These are phyloP conservation scores for Alternaria longipes DNA, from an alignment of 2,329 filamentous ascomycete genomes.

Conservation along the genomic window DNA sequence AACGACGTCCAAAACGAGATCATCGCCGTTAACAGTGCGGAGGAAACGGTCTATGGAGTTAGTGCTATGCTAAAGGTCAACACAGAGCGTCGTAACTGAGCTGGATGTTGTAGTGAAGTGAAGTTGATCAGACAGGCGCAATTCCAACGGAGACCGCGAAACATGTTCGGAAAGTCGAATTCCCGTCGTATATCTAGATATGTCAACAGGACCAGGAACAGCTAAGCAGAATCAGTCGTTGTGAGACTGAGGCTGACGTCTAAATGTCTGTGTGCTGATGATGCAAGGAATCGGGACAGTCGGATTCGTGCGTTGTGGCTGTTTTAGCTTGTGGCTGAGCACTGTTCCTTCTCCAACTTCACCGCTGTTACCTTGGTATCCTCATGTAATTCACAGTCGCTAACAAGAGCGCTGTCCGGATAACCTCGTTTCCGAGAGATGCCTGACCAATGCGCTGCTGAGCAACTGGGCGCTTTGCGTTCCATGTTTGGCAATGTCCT, in stretches of 20 bases:
- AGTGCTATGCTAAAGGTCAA: slow-evolving; percentile 6
- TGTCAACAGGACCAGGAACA: slow-evolving; percentile 14
- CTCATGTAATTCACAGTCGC: background rate
- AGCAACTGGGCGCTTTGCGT: background rate
- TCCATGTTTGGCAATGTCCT: slow-evolving; percentile 9
- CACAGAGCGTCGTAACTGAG: slow-evolving; percentile 26
- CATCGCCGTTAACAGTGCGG: slow-evolving; percentile 1
- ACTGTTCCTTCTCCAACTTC: slow-evolving; percentile 15
- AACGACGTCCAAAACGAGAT: slow-evolving; percentile 1
- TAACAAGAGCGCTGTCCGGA: background rate
- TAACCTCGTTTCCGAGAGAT: background rate
- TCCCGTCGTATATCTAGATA: slow-evolving; percentile 28
- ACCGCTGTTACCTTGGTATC: slow-evolving; percentile 19
- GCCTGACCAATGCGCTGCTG: background rate
- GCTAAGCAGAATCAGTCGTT: slow-evolving; percentile 20
- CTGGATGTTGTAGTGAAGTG: slow-evolving; percentile 8
- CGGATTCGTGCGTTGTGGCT: slow-evolving; percentile 19
- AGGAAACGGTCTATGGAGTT: background rate
- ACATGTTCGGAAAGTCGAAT: slow-evolving; percentile 25
- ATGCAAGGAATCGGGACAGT: slow-evolving; percentile 3
- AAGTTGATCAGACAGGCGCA: slow-evolving; percentile 16
- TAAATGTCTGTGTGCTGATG: slow-evolving; percentile 2
- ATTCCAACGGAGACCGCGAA: slow-evolving; percentile 16
- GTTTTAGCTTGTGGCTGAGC: slow-evolving; percentile 25
- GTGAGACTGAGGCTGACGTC: slow-evolving; percentile 27